These are phyloP conservation scores for Debaryomyces castellii DNA, from an alignment of 805 yeast species.

Conservation along the genomic window DNA sequence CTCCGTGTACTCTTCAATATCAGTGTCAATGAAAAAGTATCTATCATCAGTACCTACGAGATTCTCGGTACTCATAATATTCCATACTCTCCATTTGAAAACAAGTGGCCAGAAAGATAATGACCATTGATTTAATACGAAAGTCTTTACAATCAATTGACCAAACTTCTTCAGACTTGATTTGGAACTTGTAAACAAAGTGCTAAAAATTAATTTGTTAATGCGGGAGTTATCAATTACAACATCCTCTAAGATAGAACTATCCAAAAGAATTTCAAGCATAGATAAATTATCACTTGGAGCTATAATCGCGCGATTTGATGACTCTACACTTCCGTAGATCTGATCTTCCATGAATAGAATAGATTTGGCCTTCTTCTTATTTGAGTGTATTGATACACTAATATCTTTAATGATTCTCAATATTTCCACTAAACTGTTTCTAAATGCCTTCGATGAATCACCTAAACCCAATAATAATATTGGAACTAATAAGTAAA, in stretches of 20 bases:
- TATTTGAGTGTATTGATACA: constrained; percentile 31
- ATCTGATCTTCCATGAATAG: constrained; percentile 53
- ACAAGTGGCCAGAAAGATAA: constrained; percentile 30
- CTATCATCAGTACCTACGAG: constrained; percentile 29
- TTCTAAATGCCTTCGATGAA: constrained; percentile 50
- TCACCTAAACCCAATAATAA: constrained; percentile 55
- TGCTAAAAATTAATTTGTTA: constrained; percentile 22
- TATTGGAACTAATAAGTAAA: constrained; percentile 60
- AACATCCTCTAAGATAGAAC: constrained; percentile 23
- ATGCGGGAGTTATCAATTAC: constrained; percentile 27
- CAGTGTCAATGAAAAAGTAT: constrained; percentile 28
- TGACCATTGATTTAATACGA: constrained; percentile 68
- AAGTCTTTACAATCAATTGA: constrained; percentile 54
- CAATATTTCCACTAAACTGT: constrained; percentile 19
- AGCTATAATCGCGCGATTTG: constrained; percentile 53
- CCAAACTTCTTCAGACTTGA: constrained; percentile 54
- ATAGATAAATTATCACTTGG: constrained; percentile 60
- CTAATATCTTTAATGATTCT: constrained; percentile 29
- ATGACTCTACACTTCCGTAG: constrained; percentile 51
- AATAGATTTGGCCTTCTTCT: constrained; percentile 30
- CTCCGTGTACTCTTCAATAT: constrained; percentile 24
- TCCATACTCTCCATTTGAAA: constrained; percentile 51
- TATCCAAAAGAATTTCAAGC: constrained; percentile 26
- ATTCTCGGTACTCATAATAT: constrained; percentile 22
- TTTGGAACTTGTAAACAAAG: constrained; percentile 41